These are phyloP conservation scores for Afroboletus lepidellus DNA, from an alignment of 1,284 basidiomycete species.

Conservation along the genomic window DNA sequence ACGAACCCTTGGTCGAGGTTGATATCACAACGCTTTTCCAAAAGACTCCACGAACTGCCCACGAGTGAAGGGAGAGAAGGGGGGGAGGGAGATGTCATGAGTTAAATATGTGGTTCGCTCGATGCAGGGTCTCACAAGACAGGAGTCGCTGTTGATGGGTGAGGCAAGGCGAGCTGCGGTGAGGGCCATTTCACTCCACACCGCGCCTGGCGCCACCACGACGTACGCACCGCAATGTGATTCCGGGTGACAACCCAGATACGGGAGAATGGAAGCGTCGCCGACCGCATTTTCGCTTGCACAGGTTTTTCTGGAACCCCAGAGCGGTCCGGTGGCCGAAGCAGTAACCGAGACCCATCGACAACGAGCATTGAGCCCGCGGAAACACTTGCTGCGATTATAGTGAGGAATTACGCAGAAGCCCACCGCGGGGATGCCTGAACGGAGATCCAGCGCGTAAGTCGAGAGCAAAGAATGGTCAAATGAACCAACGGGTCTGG, in stretches of 20 bases:
- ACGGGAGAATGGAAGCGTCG: slow-evolving; percentile 23
- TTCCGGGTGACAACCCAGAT: neutral
- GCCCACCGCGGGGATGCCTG: slow-evolving; percentile 6
- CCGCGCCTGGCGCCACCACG: slow-evolving; percentile 9
- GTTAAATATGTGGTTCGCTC: slow-evolving; percentile 18
- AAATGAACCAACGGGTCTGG: neutral
- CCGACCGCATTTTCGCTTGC: slow-evolving; percentile 2
- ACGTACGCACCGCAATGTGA: slow-evolving; percentile 18
- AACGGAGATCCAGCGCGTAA: neutral
- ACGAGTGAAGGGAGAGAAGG: slow-evolving; percentile 12
- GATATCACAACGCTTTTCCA: slow-evolving; percentile 10
- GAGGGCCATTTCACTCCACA: slow-evolving; percentile 1
- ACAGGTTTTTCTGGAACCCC: neutral
- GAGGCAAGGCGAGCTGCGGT: slow-evolving; percentile 24
- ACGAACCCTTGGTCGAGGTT: neutral
- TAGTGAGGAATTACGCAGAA: too few relatives aligned
- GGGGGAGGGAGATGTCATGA: neutral
- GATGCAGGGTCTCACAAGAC: slow-evolving; percentile 9
- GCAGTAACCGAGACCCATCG: neutral
- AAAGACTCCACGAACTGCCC: slow-evolving; percentile 11
- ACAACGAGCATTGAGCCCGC: neutral
- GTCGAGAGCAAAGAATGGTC: neutral
- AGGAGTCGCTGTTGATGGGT: slow-evolving; percentile 5
- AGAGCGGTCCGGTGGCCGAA: slow-evolving; percentile 3
- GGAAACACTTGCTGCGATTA: neutral